phyloP scores from a whole-genome alignment of 1,139 yeast genomes.

The Debaryomyces sp. region DNA sequence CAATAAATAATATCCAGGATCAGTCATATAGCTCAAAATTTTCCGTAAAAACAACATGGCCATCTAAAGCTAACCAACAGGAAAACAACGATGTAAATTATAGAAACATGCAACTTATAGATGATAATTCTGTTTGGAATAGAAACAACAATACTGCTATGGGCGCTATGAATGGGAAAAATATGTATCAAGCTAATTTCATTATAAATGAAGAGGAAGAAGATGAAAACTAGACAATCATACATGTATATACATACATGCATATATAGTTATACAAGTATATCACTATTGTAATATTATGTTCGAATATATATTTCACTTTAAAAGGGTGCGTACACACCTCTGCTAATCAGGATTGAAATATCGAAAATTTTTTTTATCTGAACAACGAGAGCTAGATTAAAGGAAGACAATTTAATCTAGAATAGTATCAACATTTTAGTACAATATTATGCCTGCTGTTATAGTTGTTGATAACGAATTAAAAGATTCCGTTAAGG shows the following conservation, averaged over 20 bases:
- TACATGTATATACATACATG: neutral
- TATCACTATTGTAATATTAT: neutral
- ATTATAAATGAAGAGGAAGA: slow-evolving; percentile 25
- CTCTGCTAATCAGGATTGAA: slow-evolving; percentile 7
- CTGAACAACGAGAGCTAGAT: slow-evolving; percentile 7
- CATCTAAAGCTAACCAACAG: neutral
- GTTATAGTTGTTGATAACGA: slow-evolving; percentile 52
- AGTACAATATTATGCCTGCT: slow-evolving; percentile 36
- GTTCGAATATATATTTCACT: neutral
- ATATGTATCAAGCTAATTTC: slow-evolving; percentile 12
- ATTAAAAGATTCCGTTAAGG: slow-evolving; percentile 44
- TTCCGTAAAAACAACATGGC: slow-evolving; percentile 1
- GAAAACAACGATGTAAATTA: neutral
- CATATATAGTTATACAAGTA: neutral
- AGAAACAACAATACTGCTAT: neutral
- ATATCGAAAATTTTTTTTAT: slow-evolving; percentile 12
- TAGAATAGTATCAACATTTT: slow-evolving; percentile 5
- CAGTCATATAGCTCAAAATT: neutral
- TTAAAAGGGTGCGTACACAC: neutral
- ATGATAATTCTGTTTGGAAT: slow-evolving; percentile 6
- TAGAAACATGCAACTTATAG: slow-evolving; percentile 10
- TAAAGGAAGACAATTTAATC: neutral
- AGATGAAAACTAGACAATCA: slow-evolving; percentile 17
- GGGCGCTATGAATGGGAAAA: neutral
- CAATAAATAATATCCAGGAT: neutral